phyloP scores from a whole-genome alignment of 371 early-diverging fungal species.

The Apophysomyces elegans region DNA sequence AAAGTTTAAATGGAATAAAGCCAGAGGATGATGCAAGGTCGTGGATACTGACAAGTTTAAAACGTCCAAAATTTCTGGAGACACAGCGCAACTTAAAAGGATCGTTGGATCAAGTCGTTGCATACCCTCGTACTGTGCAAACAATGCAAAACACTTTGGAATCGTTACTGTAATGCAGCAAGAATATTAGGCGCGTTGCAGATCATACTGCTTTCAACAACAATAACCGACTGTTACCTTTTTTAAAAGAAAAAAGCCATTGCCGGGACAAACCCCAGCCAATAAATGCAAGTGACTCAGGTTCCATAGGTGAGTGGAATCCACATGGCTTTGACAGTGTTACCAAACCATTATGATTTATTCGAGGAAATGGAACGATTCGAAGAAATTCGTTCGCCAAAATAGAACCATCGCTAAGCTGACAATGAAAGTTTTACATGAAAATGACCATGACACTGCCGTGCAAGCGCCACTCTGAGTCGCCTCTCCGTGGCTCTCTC shows the following conservation, averaged over 20 bases:
- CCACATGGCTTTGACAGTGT: not conserved
- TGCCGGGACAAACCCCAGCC: not conserved
- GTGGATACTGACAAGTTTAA: not conserved
- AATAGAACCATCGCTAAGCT: not conserved
- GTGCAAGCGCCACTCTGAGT: too few relatives aligned
- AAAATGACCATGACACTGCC: not conserved
- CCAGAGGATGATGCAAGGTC: not conserved
- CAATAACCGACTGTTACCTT: not conserved
- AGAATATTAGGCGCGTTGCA: not conserved
- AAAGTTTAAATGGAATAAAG: not conserved
- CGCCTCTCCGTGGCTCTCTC: conserved; percentile 11
- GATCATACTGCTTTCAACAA: not conserved
- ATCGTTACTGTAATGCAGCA: not conserved
- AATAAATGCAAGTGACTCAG: not conserved
- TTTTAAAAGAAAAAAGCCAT: not conserved
- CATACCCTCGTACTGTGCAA: not conserved
- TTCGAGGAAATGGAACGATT: not conserved
- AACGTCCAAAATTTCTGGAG: not conserved
- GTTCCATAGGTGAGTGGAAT: not conserved
- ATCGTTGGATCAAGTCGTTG: not conserved
- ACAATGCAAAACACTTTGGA: not conserved
- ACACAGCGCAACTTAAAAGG: not conserved
- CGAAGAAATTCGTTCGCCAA: conserved; percentile 1
- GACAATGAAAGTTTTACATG: not conserved
- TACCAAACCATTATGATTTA: not conserved